These are phyloP conservation scores for Calonectria fujianensis DNA, from an alignment of 2,329 filamentous ascomycete species.

Conservation along the genomic window DNA sequence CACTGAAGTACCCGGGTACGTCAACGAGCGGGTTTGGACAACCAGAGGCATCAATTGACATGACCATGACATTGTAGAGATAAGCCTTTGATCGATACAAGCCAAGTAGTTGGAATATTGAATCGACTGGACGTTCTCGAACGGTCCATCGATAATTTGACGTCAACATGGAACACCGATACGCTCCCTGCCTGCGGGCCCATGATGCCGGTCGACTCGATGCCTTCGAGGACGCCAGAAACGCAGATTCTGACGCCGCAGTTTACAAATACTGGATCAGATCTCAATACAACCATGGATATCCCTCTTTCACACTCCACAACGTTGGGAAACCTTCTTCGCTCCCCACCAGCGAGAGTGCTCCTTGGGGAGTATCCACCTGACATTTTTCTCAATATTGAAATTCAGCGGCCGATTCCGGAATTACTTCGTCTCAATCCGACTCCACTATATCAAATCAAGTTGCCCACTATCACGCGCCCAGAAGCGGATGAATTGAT, in stretches of 20 bases:
- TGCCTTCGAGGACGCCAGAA: conserved; percentile 36
- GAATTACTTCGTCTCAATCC: conserved; percentile 39
- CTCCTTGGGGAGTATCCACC: conserved; percentile 44
- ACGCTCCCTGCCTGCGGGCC: conserved; percentile 34
- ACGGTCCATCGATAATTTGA: conserved; percentile 38
- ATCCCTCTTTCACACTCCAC: conserved; percentile 48
- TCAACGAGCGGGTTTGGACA: conserved; percentile 4
- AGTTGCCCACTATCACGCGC: conserved; percentile 29
- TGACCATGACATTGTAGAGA: conserved; percentile 22
- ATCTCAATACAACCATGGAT: conserved; percentile 50
- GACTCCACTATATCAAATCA: conserved; percentile 39
- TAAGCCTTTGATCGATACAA: background rate
- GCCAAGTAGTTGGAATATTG: conserved; percentile 49
- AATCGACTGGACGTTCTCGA: conserved; percentile 45
- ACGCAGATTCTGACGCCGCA: conserved; percentile 40
- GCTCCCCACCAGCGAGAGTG: conserved; percentile 44
- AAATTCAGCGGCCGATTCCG: conserved; percentile 40
- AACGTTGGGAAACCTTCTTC: conserved; percentile 41
- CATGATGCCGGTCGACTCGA: conserved; percentile 35
- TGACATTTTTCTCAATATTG: conserved; percentile 46
- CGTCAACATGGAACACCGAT: conserved; percentile 32
- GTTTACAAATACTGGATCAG: conserved; percentile 47
- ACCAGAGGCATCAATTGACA: background rate
- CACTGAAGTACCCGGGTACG: conserved; percentile 23
- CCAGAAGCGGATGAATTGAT: conserved; percentile 42